Percentiles rank a stretch among this genome's conserved stretches.
Conservation (phyloP, 768 basidiomycete species). For the Pleurotus salmoneostramineus region DNA sequence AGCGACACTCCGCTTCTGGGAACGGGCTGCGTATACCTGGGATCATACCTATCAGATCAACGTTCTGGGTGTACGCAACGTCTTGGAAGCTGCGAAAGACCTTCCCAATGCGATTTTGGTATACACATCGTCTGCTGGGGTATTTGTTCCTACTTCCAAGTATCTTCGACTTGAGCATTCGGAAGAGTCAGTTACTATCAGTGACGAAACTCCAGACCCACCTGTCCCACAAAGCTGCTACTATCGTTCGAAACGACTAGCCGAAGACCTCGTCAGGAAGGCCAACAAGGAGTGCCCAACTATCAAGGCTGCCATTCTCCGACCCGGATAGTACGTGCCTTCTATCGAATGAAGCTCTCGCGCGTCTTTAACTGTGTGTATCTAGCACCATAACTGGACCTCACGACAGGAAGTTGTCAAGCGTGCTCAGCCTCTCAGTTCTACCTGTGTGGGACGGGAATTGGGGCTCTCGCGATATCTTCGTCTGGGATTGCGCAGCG, state of each 20-base stretch:
- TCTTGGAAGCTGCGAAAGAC: conserved; percentile 38
- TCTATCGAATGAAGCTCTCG: neutral
- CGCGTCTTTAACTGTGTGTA: neutral
- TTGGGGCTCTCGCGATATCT: conserved; percentile 25
- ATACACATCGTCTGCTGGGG: conserved; percentile 41
- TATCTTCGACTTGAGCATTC: conserved; percentile 21
- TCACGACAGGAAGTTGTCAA: conserved; percentile 25
- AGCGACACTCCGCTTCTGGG: conserved; percentile 54
- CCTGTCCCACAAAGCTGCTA: conserved; percentile 42
- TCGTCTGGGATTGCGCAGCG: conserved; percentile 31
- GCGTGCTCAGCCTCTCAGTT: conserved; percentile 24
- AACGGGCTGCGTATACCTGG: conserved; percentile 39
- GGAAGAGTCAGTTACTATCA: conserved; percentile 24
- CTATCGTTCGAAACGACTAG: conserved; percentile 49
- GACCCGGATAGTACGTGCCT: conserved; percentile 25
- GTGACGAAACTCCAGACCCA: conserved; percentile 42
- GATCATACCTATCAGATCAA: conserved; percentile 44
- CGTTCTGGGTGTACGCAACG: conserved; percentile 42
- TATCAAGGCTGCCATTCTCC: conserved; percentile 38
- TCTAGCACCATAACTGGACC: conserved; percentile 29
- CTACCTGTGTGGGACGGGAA: conserved; percentile 25
- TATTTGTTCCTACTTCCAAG: conserved; percentile 37
- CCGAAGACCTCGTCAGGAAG: conserved; percentile 48
- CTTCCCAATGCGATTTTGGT: conserved; percentile 38
- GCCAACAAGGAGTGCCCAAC: conserved; percentile 40